These are phyloP conservation scores for Scedosporium dehoogii DNA, from an alignment of 2,329 filamentous ascomycete genomes.

Conservation along the genomic window DNA sequence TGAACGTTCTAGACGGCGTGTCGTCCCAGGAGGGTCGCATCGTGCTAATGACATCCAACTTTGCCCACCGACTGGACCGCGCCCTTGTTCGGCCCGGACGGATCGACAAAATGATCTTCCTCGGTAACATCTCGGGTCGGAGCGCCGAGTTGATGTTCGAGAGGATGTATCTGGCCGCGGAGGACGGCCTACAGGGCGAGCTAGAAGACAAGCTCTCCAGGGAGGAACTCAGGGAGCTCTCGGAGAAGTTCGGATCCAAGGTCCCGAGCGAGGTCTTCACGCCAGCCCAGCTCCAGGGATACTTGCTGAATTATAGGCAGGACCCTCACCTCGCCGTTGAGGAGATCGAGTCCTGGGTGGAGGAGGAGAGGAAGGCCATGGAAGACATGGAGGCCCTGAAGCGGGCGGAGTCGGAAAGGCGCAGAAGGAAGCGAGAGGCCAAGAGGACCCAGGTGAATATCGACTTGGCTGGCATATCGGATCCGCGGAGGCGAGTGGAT, in stretches of 20 bases:
- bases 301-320: conserved; percentile 29
- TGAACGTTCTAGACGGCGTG: conserved; percentile 78
- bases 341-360: conserved; percentile 15
- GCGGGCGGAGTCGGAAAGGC: background rate
- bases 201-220: conserved; percentile 6
- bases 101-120: conserved; percentile 59
- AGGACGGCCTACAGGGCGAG: conserved; percentile 12
- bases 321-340: conserved; percentile 27
- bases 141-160: conserved; percentile 50
- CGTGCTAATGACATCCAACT: conserved; percentile 73
- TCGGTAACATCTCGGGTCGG: conserved; percentile 44
- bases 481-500: too few species aligned
- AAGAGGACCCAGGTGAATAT: too few species aligned
- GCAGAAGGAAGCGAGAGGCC: background rate
- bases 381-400: conserved; percentile 27
- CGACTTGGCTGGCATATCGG: too few species aligned
- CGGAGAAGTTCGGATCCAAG: conserved; percentile 36
- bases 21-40: conserved; percentile 70
- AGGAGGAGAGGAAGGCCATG: conserved; percentile 50
- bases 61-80: too few species aligned
- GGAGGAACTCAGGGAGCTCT: conserved; percentile 31
- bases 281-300: conserved; percentile 53
- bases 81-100: conserved; percentile 41
- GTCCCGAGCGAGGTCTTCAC: conserved; percentile 41
- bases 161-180: conserved; percentile 44